Percentiles rank a stretch among this genome's conserved stretches.
Conservation (phyloP, 2,329 filamentous ascomycete genomes). For the Talaromyces piceae region DNA sequence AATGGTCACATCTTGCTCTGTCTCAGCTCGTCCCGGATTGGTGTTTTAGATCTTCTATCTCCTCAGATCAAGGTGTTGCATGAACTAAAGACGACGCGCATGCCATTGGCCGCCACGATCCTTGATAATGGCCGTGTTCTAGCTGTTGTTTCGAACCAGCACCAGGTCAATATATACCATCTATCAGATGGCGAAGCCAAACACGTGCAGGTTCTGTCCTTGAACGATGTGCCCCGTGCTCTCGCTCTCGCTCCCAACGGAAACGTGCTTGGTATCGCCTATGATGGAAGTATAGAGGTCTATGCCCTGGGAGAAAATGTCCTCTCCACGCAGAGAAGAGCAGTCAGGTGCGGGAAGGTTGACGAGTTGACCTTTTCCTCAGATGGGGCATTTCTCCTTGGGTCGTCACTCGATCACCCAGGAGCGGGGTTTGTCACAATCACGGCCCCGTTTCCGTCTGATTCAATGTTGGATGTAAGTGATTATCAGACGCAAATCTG, state of each 20-base stretch:
- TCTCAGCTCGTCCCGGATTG: conserved; percentile 78
- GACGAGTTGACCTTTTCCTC: conserved; percentile 68
- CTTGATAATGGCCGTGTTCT: conserved; percentile 69
- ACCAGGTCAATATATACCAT: conserved; percentile 81
- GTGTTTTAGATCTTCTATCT: conserved; percentile 62
- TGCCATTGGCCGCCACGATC: conserved; percentile 69
- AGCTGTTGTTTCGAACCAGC: conserved; percentile 71
- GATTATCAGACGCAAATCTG: conserved; percentile 67
- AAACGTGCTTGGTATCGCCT: conserved; percentile 74
- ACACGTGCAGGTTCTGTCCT: conserved; percentile 64
- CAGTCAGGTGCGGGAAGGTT: conserved; percentile 70
- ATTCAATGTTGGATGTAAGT: conserved; percentile 42
- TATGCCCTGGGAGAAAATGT: conserved; percentile 62
- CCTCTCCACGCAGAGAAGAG: conserved; percentile 59
- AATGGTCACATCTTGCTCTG: conserved; percentile 67
- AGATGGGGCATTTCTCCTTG: conserved; percentile 70
- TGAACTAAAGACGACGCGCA: conserved; percentile 70
- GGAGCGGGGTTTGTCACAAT: conserved; percentile 67
- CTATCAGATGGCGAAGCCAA: conserved; percentile 58
- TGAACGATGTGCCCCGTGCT: conserved; percentile 70
- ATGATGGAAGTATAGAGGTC: conserved; percentile 83
- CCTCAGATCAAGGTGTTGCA: conserved; percentile 58
- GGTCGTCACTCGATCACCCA: conserved; percentile 60
- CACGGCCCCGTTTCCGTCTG: conserved; percentile 71
- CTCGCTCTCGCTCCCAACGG: conserved; percentile 77